Evolutionary conservation across 306 rosid species (phyloP).

Genomic region (Acacia confusa): DNA sequence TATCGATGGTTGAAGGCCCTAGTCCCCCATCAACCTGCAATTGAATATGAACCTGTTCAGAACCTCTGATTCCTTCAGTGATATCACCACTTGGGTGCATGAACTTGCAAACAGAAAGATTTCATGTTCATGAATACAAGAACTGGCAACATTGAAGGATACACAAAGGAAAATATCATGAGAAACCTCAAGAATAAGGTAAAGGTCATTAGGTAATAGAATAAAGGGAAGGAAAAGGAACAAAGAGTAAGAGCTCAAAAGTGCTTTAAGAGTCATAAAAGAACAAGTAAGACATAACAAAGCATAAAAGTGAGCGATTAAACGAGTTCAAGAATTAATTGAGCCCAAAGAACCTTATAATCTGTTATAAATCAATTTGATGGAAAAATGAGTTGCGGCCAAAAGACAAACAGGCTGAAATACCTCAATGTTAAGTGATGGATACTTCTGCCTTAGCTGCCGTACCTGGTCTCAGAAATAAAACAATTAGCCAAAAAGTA

Average conservation of each 20-base stretch:
- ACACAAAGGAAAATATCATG: background rate
- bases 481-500: slow-evolving; percentile 11
- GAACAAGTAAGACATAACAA: slow-evolving; percentile 15
- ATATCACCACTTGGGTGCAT: background rate
- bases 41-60: slow-evolving; percentile 22
- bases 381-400: slow-evolving; percentile 7
- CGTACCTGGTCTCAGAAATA: slow-evolving; percentile 60
- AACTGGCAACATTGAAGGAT: background rate
- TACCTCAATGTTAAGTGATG: slow-evolving; percentile 90
- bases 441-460: slow-evolving; percentile 79
- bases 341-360: background rate
- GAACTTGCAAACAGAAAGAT: slow-evolving; percentile 10
- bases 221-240: slow-evolving; percentile 10
- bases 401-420: slow-evolving; percentile 24
- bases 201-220: background rate
- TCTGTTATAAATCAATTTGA: background rate
- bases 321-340: slow-evolving; percentile 9
- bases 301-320: slow-evolving; percentile 1
- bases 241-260: background rate
- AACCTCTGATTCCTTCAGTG: slow-evolving; percentile 16
- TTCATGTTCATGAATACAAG: slow-evolving; percentile 18
- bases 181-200: background rate
- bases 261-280: background rate
- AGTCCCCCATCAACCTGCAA: slow-evolving; percentile 95
- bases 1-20: slow-evolving; percentile 87